Percentiles rank a stretch among this genome's conserved stretches.
These are phyloP conservation scores for Wickerhamiella australiensis DNA, from an alignment of 805 yeast genomes.

Conservation along the genomic window DNA sequence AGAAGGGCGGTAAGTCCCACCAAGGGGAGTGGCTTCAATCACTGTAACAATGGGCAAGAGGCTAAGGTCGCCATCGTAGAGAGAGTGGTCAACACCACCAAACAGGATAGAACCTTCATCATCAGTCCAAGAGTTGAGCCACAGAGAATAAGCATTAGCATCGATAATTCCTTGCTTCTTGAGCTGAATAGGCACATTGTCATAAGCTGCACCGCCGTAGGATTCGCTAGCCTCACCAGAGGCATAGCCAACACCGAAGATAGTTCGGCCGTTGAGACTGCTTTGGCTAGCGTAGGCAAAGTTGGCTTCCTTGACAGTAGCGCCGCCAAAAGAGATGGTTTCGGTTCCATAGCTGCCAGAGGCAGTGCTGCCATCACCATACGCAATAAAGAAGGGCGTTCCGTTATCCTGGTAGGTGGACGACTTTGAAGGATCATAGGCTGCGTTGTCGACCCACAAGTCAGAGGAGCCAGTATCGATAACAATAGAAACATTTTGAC, in stretches of 20 bases:
- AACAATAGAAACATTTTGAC: constrained; percentile 39
- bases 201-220: constrained; percentile 17
- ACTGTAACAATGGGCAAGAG: constrained; percentile 23
- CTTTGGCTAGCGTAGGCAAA: constrained; percentile 59
- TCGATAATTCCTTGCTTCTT: constrained; percentile 33
- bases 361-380: constrained; percentile 36
- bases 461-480: constrained; percentile 68
- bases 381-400: constrained; percentile 29
- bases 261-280: constrained; percentile 30
- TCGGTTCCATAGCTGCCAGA: constrained; percentile 46
- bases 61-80: constrained; percentile 39
- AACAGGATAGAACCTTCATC: constrained; percentile 35
- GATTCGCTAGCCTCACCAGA: constrained; percentile 26
- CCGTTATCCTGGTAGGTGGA: constrained; percentile 1
- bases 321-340: constrained; percentile 38
- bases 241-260: constrained; percentile 30
- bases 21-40: neutral
- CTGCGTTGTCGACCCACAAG: constrained; percentile 37
- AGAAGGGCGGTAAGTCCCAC: neutral
- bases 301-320: constrained; percentile 39
- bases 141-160: constrained; percentile 36
- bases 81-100: constrained; percentile 57
- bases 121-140: constrained; percentile 29
- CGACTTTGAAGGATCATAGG: neutral
- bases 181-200: constrained; percentile 27